phyloP scores from a whole-genome alignment of 139 green algal genomes.

The Micractinium sp. region DNA sequence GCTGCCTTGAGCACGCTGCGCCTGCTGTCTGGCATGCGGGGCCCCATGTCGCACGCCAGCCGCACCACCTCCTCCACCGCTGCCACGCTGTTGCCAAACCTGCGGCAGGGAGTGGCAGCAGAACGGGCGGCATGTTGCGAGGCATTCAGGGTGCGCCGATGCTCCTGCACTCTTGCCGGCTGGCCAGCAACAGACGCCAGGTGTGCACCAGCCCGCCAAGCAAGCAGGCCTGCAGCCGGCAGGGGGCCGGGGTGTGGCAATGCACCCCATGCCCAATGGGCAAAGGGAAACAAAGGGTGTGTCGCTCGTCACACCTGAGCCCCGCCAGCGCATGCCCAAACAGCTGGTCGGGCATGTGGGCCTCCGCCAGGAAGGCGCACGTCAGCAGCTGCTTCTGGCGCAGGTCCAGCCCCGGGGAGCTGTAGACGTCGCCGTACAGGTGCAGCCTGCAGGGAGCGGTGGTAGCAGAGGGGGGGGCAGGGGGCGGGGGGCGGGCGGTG shows the following conservation, averaged over 20 bases:
- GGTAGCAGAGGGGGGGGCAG: not conserved
- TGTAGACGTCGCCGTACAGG: slow-evolving; percentile 74
- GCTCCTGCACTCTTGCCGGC: too few species aligned
- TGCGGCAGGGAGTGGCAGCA: slow-evolving; percentile 10
- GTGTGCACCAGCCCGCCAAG: not conserved
- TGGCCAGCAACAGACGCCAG: not conserved
- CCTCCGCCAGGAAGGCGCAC: slow-evolving; percentile 55
- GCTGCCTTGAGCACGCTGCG: not conserved
- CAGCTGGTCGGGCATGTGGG: slow-evolving; percentile 72
- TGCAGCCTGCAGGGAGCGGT: slow-evolving; percentile 46
- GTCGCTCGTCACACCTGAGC: not conserved
- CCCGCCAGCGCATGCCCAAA: slow-evolving; percentile 60
- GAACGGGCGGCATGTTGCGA: not conserved
- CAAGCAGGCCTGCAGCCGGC: not conserved
- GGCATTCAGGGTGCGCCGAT: not conserved
- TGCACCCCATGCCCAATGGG: too few species aligned
- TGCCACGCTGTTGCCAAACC: slow-evolving; percentile 54
- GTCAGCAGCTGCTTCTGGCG: slow-evolving; percentile 67
- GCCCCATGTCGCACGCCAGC: slow-evolving; percentile 50
- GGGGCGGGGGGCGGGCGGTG: too few species aligned
- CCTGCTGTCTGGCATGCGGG: not conserved
- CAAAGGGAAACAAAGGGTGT: not conserved
- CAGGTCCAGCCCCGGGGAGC: slow-evolving; percentile 57
- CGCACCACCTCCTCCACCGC: slow-evolving; percentile 44
- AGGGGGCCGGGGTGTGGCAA: too few species aligned